These are phyloP conservation scores for Acrocalymma vagum DNA, from an alignment of 2,329 filamentous ascomycete species.

Conservation along the genomic window DNA sequence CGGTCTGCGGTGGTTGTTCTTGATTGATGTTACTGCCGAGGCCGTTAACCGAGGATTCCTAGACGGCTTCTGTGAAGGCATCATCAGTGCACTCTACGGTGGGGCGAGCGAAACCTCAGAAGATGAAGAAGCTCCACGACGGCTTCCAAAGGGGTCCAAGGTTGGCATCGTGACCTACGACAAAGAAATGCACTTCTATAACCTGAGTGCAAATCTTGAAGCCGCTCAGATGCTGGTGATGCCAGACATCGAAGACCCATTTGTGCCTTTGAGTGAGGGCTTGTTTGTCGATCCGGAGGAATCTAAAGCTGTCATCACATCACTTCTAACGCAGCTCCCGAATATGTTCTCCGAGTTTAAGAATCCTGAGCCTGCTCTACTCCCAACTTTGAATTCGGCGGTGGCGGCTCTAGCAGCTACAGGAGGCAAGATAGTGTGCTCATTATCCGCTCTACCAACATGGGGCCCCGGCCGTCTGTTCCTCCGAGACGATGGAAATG, in stretches of 20 bases:
- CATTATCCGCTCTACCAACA: slow-evolving; percentile 85
- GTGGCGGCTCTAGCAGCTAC: slow-evolving; percentile 84
- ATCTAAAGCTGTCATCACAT: slow-evolving; percentile 84
- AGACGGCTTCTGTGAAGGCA: slow-evolving; percentile 88
- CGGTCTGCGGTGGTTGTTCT: slow-evolving; percentile 85
- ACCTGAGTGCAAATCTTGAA: slow-evolving; percentile 80
- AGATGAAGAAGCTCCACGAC: slow-evolving; percentile 60
- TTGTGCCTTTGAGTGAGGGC: slow-evolving; percentile 88
- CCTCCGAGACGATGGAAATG: slow-evolving; percentile 86
- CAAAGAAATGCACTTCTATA: slow-evolving; percentile 98
- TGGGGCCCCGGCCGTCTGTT: slow-evolving; percentile 89
- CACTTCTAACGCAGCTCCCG: slow-evolving; percentile 84
- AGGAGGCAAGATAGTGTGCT: slow-evolving; percentile 91
- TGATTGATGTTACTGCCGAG: slow-evolving; percentile 94
- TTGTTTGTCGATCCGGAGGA: slow-evolving; percentile 95
- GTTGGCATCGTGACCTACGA: slow-evolving; percentile 97
- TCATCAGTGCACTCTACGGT: slow-evolving; percentile 84
- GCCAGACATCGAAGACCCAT: slow-evolving; percentile 96
- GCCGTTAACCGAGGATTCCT: slow-evolving; percentile 90
- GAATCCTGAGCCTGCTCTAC: slow-evolving; percentile 86
- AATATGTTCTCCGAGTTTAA: slow-evolving; percentile 87
- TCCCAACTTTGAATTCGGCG: slow-evolving; percentile 85
- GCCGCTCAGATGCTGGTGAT: slow-evolving; percentile 98
- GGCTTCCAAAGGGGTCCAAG: slow-evolving; percentile 80
- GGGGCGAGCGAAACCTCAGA: slow-evolving; percentile 57